phyloP scores from a whole-genome alignment of 2,329 filamentous ascomycete species.

The Aspergillus fumigatus region DNA sequence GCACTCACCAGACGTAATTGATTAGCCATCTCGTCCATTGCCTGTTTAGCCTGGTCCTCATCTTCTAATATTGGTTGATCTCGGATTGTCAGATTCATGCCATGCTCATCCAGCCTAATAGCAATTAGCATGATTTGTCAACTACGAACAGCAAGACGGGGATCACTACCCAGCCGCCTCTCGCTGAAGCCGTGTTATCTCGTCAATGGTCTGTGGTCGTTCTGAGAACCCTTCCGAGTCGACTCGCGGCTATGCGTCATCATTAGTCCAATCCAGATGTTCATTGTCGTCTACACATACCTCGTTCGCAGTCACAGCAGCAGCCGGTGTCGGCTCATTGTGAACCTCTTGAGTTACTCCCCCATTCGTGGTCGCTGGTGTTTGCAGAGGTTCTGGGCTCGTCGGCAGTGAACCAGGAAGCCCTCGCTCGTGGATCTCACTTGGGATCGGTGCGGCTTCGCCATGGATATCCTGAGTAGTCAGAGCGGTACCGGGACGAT shows the following conservation, averaged over 20 bases:
- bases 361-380: constrained; percentile 26
- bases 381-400: constrained; percentile 17
- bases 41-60: constrained; percentile 45
- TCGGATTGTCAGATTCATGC: constrained; percentile 45
- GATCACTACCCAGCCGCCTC: constrained; percentile 39
- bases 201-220: constrained; percentile 39
- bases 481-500: constrained; percentile 30
- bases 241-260: constrained; percentile 22
- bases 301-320: constrained; percentile 18
- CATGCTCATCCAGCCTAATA: constrained; percentile 38
- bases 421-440: constrained; percentile 23
- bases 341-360: constrained; percentile 13
- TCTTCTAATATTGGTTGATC: constrained; percentile 49
- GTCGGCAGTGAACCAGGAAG: constrained; percentile 14
- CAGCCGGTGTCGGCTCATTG: constrained; percentile 14
- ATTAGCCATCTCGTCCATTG: constrained; percentile 46
- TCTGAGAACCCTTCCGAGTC: constrained; percentile 41
- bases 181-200: constrained; percentile 42
- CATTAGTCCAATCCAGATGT: constrained; percentile 4
- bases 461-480: constrained; percentile 20
- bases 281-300: constrained; percentile 10
- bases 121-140: constrained; percentile 12
- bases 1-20: constrained; percentile 42
- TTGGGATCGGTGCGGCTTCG: constrained; percentile 21
- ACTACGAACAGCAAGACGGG: not conserved